These are phyloP conservation scores for Phialophora verrucosa DNA, from an alignment of 2,329 filamentous ascomycete species.

Conservation along the genomic window DNA sequence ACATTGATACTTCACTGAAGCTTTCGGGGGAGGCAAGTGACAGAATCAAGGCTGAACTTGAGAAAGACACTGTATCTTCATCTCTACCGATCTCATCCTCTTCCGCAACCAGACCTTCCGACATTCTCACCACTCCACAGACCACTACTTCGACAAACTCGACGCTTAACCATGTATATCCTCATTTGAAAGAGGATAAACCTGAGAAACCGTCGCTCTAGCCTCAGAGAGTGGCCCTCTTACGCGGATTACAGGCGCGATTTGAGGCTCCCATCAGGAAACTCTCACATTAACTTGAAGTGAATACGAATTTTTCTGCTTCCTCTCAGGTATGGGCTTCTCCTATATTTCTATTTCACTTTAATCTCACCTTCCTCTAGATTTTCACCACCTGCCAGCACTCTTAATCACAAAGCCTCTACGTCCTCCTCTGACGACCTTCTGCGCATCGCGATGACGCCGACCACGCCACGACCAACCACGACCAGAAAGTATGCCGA, in stretches of 20 bases:
- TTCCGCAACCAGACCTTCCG: background rate
- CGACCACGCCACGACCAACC: background rate
- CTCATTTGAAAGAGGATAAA: conserved; percentile 35
- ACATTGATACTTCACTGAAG: conserved; percentile 62
- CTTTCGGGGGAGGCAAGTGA: conserved; percentile 46
- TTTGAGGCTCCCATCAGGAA: background rate
- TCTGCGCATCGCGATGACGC: background rate
- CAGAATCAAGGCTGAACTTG: conserved; percentile 48
- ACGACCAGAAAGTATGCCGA: conserved; percentile 16
- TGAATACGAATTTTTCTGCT: background rate
- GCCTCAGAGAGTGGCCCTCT: background rate
- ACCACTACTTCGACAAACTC: conserved; percentile 16
- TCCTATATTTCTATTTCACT: background rate
- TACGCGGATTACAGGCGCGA: background rate
- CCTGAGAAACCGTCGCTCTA: conserved; percentile 38
- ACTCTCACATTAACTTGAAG: background rate
- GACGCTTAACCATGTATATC: conserved; percentile 36
- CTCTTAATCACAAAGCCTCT: background rate
- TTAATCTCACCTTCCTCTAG: background rate
- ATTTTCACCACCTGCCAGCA: background rate
- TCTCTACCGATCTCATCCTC: background rate
- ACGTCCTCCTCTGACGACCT: background rate
- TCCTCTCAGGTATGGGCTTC: background rate
- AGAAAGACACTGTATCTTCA: conserved; percentile 20
- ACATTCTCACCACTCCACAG: conserved; percentile 11